These are phyloP conservation scores for Neurospora sp. DNA, from an alignment of 2,329 filamentous ascomycete genomes.

Conservation along the genomic window DNA sequence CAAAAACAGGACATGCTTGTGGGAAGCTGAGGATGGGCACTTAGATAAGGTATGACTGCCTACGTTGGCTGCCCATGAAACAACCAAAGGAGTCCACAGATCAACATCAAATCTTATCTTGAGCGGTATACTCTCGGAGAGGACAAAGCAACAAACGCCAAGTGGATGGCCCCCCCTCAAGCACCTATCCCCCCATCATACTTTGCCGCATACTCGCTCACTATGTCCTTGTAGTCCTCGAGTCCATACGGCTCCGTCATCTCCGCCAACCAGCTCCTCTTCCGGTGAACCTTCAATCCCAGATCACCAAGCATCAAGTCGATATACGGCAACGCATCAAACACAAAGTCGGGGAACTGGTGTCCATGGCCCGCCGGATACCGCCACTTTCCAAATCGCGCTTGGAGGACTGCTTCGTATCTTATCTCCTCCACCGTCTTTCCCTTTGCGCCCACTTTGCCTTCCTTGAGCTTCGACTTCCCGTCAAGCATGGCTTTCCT, in stretches of 20 bases:
- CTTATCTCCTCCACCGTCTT: conserved; percentile 33
- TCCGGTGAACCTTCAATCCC: conserved; percentile 46
- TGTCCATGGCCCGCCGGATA: conserved; percentile 57
- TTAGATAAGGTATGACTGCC: neutral
- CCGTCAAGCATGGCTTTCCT: neutral
- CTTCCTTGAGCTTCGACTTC: neutral
- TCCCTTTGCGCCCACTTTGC: neutral
- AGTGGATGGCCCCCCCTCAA: neutral
- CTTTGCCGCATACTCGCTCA: conserved; percentile 34
- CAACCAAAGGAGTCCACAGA: neutral
- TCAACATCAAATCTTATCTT: neutral
- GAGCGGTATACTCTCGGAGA: neutral
- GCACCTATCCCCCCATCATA: conserved; percentile 12
- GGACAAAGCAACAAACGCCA: neutral
- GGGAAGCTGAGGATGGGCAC: neutral
- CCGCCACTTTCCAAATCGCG: conserved; percentile 60
- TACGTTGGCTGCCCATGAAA: neutral
- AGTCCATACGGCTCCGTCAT: conserved; percentile 48
- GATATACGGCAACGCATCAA: conserved; percentile 65
- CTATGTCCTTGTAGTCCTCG: conserved; percentile 45
- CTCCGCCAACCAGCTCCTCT: conserved; percentile 42
- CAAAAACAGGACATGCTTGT: neutral
- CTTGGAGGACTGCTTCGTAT: conserved; percentile 52
- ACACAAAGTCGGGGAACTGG: conserved; percentile 59
- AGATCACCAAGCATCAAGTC: conserved; percentile 60